phyloP scores from a whole-genome alignment of 2,329 filamentous ascomycete genomes.

The Fusarium globosum region DNA sequence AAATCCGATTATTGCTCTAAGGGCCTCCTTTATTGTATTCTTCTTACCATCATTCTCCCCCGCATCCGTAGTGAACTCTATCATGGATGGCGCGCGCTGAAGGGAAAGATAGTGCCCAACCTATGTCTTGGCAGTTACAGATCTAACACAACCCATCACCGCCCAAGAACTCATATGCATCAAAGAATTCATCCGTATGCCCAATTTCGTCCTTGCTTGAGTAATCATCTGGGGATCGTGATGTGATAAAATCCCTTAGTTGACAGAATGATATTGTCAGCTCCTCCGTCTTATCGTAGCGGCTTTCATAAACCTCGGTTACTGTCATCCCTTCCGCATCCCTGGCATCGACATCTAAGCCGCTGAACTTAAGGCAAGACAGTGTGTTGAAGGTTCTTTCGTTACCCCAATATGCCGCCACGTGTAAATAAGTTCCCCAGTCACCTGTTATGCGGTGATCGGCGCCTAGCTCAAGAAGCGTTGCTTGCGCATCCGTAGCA shows the following conservation, averaged over 20 bases:
- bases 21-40: too few relatives aligned
- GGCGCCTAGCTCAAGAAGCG: neutral
- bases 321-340: neutral
- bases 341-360: neutral
- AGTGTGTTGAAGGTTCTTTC: neutral
- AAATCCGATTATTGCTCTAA: too few relatives aligned
- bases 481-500: accelerated
- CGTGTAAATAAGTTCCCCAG: neutral
- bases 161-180: neutral
- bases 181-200: neutral
- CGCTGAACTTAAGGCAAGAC: neutral
- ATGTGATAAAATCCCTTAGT: neutral
- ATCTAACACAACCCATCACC: too few relatives aligned
- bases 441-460: neutral
- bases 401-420: neutral
- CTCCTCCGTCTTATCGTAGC: neutral
- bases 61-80: too few relatives aligned
- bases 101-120: too few relatives aligned
- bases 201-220: neutral
- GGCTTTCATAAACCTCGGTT: neutral
- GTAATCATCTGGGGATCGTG: too few relatives aligned
- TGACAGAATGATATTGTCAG: neutral
- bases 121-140: too few relatives aligned
- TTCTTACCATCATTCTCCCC: too few relatives aligned
- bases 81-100: too few relatives aligned